phyloP scores from a whole-genome alignment of 208 protist species.

The Wallacemonas sp. region DNA sequence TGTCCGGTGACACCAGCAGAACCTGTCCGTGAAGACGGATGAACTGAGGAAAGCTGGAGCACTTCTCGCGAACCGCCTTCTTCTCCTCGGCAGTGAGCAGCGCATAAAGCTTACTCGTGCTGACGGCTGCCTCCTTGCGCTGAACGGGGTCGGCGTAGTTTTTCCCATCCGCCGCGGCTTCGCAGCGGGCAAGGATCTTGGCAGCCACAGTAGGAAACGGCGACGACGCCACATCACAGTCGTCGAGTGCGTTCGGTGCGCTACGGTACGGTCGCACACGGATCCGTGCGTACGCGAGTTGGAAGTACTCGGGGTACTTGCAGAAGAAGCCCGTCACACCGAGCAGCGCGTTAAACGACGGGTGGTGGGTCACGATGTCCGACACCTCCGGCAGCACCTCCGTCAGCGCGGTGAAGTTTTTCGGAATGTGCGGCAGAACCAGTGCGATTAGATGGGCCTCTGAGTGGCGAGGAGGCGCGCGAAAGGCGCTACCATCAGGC shows the following conservation, averaged over 20 bases:
- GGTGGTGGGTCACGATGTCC: slow-evolving; percentile 74
- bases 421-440: slow-evolving; percentile 63
- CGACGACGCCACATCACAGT: slow-evolving; percentile 40
- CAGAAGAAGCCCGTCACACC: slow-evolving; percentile 79
- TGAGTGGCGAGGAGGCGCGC: slow-evolving; percentile 68
- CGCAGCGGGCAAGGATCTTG: slow-evolving; percentile 47
- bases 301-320: slow-evolving; percentile 90
- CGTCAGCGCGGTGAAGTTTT: slow-evolving; percentile 53
- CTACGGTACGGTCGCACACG: slow-evolving; percentile 71
- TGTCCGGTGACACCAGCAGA: slow-evolving; percentile 71
- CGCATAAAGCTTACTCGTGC: slow-evolving; percentile 31
- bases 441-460: slow-evolving; percentile 73
- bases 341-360: slow-evolving; percentile 72
- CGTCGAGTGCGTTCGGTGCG: slow-evolving; percentile 73
- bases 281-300: slow-evolving; percentile 62
- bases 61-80: slow-evolving; percentile 44
- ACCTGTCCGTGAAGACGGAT: slow-evolving; percentile 74
- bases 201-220: slow-evolving; percentile 56
- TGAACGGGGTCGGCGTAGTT: slow-evolving; percentile 47
- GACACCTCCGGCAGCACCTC: slow-evolving; percentile 77
- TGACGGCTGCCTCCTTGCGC: slow-evolving; percentile 50
- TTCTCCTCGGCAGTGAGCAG: slow-evolving; percentile 62
- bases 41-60: slow-evolving; percentile 79
- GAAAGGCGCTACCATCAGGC: slow-evolving; percentile 9
- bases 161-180: slow-evolving; percentile 52